Evolutionary conservation across 2,329 filamentous ascomycete species (phyloP).

Genomic region (Cercospora zeae-maydis): DNA sequence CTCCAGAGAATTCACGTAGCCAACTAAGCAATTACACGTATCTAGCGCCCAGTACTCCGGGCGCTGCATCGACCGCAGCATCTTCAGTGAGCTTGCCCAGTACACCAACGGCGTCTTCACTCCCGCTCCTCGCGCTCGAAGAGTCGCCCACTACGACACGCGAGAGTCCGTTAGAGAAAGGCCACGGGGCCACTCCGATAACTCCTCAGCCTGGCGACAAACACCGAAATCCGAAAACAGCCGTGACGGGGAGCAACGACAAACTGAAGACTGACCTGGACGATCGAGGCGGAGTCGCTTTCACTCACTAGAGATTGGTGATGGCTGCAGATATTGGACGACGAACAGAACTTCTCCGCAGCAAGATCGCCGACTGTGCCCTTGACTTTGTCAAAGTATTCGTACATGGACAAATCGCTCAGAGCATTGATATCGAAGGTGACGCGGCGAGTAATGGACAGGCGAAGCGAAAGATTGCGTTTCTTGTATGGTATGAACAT

Average conservation of each 20-base stretch:
- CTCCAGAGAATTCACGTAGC: slow-evolving; percentile 24
- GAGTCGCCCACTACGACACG: slow-evolving; percentile 20
- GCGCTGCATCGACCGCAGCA: slow-evolving; percentile 29
- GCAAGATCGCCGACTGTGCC: neutral
- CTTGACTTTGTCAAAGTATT: neutral
- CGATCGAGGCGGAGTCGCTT: slow-evolving; percentile 52
- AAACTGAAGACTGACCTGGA: slow-evolving; percentile 41
- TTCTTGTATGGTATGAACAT: neutral
- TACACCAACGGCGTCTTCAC: slow-evolving; percentile 21
- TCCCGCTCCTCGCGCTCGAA: slow-evolving; percentile 17
- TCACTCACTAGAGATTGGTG: slow-evolving; percentile 37
- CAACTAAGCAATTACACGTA: slow-evolving; percentile 20
- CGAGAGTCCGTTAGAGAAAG: slow-evolving; percentile 14
- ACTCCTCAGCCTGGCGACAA: slow-evolving; percentile 11
- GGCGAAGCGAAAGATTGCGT: neutral
- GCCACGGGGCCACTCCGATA: slow-evolving; percentile 19
- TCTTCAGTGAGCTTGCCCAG: slow-evolving; percentile 35
- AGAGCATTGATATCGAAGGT: neutral
- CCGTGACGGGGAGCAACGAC: slow-evolving; percentile 22
- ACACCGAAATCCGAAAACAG: slow-evolving; percentile 4
- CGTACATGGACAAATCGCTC: neutral
- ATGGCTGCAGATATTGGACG: neutral
- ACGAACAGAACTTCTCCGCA: neutral
- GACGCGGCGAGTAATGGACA: neutral
- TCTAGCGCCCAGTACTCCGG: slow-evolving; percentile 25